phyloP scores from a whole-genome alignment of 2,329 filamentous ascomycete species.

The Cryphonectria nitschkei region DNA sequence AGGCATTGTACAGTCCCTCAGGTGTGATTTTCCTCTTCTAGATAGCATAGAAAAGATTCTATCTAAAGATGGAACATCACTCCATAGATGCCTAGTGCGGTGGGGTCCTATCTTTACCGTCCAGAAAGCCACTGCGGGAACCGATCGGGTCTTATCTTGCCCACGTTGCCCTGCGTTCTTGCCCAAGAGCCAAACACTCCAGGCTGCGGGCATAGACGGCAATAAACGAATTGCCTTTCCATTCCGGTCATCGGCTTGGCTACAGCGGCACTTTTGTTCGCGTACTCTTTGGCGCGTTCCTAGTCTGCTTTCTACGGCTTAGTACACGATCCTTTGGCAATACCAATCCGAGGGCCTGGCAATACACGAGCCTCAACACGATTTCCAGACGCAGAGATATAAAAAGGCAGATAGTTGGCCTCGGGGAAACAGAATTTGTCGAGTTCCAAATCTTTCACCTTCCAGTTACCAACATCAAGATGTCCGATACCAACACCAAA shows the following conservation, averaged over 20 bases:
- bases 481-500: not conserved
- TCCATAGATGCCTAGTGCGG: not conserved
- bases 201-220: not conserved
- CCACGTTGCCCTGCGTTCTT: not conserved
- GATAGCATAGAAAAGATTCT: not conserved
- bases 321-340: not conserved
- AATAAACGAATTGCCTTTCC: not conserved
- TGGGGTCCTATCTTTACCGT: not conserved
- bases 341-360: not conserved
- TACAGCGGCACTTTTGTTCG: not conserved
- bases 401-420: not conserved
- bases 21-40: not conserved
- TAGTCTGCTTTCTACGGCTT: not conserved
- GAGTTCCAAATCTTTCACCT: not conserved
- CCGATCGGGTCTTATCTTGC: constrained; percentile 1
- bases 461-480: not conserved
- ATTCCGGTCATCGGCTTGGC: not conserved
- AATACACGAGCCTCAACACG: not conserved
- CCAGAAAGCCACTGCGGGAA: not conserved
- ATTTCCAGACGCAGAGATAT: not conserved
- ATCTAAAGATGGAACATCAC: not conserved
- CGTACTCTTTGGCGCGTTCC: not conserved
- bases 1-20: not conserved
- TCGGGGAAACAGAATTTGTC: not conserved
- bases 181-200: not conserved